Conservation (phyloP, 2,329 filamentous ascomycete species). For the Hypoxylon sp. region DNA sequence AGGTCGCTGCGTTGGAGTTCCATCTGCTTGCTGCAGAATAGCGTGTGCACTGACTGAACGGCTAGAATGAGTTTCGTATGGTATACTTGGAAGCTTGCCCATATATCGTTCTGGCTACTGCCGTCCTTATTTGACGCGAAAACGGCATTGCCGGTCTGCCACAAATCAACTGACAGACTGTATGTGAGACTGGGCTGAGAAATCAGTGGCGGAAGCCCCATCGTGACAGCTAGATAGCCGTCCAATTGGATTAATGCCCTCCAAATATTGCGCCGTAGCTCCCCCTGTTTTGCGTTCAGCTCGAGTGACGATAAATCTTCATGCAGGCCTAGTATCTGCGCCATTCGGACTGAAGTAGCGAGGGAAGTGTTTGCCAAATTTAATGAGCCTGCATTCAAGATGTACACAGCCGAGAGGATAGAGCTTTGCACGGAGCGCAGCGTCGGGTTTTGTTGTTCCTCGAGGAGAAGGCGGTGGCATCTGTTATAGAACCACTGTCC, state of each 20-base stretch:
- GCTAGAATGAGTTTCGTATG: slow-evolving; percentile 7
- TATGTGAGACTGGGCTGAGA: slow-evolving; percentile 11
- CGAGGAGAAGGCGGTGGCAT: slow-evolving; percentile 12
- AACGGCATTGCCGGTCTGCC: slow-evolving; percentile 3
- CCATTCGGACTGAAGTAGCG: slow-evolving; percentile 13
- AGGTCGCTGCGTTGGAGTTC: slow-evolving; percentile 3
- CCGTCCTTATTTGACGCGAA: neutral
- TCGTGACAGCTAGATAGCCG: slow-evolving; percentile 11
- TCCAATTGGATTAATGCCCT: slow-evolving; percentile 10
- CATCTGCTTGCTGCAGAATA: slow-evolving; percentile 6
- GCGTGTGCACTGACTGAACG: slow-evolving; percentile 2
- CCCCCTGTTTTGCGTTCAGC: slow-evolving; percentile 1
- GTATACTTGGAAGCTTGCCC: slow-evolving; percentile 3
- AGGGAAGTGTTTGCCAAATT: slow-evolving; percentile 15
- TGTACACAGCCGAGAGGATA: slow-evolving; percentile 18
- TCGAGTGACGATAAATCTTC: slow-evolving; percentile 7
- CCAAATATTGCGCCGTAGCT: slow-evolving; percentile 18
- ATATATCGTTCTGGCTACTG: slow-evolving; percentile 1
- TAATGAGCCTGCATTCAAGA: slow-evolving; percentile 19
- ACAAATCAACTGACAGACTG: slow-evolving; percentile 12
- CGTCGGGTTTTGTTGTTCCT: slow-evolving; percentile 6
- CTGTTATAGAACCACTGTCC: slow-evolving; percentile 22
- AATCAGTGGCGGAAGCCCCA: slow-evolving; percentile 19
- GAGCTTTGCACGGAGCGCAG: slow-evolving; percentile 14
- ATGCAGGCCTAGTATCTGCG: slow-evolving; percentile 24